Evolutionary conservation across 805 yeast genomes (phyloP).

Genomic region (Pichia californica): DNA sequence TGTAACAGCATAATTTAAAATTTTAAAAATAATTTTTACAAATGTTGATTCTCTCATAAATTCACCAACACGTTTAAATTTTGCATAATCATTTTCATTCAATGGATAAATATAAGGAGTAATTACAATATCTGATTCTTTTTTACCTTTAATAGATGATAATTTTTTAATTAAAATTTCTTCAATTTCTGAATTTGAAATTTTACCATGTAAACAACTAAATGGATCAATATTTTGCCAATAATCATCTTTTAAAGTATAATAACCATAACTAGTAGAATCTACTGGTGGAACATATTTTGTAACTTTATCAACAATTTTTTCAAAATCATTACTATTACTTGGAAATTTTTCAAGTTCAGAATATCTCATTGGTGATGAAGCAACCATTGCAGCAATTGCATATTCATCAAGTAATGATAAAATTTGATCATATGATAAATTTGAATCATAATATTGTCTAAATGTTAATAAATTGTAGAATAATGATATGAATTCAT

Average conservation of each 20-base stretch:
- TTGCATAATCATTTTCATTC: constrained; percentile 15
- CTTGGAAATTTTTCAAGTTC: constrained; percentile 32
- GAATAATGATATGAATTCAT: constrained; percentile 36
- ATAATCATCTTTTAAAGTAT: constrained; percentile 44
- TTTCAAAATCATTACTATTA: constrained; percentile 39
- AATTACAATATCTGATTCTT: constrained; percentile 39
- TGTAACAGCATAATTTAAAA: constrained; percentile 48
- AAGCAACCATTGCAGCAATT: constrained; percentile 45
- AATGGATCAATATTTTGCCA: constrained; percentile 53
- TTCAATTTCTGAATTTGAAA: constrained; percentile 47
- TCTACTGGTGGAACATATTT: constrained; percentile 61
- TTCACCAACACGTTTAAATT: constrained; percentile 38
- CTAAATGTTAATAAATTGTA: constrained; percentile 37
- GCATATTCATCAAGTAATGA: constrained; percentile 29
- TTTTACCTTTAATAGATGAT: constrained; percentile 32
- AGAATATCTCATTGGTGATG: constrained; percentile 50
- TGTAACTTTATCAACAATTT: constrained; percentile 50
- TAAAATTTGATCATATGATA: constrained; percentile 14
- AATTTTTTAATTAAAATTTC: constrained; percentile 39
- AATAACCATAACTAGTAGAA: constrained; percentile 60
- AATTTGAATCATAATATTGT: constrained; percentile 20
- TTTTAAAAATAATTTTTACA: constrained; percentile 51
- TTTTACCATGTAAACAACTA: constrained; percentile 39
- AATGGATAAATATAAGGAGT: constrained; percentile 37
- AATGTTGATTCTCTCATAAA: constrained; percentile 47